Conservation (phyloP, 352 stramenopile species). For the Phytopythium cucurbitacearum region DNA sequence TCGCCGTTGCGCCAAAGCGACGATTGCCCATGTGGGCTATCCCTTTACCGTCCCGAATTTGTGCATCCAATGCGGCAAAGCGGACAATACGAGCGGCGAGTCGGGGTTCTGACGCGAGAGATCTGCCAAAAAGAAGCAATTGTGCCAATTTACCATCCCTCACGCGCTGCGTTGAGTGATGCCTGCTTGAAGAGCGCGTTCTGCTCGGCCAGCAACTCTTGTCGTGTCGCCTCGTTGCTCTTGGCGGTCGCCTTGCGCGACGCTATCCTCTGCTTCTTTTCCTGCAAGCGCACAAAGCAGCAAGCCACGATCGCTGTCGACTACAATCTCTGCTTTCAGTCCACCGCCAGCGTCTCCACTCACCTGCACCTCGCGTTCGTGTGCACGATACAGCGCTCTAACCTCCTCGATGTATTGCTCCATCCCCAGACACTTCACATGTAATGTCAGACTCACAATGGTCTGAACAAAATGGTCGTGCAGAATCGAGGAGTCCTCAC, state of each 20-base stretch:
- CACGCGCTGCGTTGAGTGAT: constrained; percentile 43
- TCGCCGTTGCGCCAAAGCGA: no score
- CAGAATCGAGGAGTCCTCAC: constrained; percentile 9
- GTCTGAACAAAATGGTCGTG: constrained; percentile 1
- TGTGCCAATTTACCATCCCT: constrained; percentile 49
- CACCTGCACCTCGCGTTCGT: no score
- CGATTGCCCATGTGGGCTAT: no score
- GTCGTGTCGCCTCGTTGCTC: constrained; percentile 16
- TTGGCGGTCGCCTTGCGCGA: constrained; percentile 31
- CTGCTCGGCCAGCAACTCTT: constrained; percentile 68
- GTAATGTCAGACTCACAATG: neutral
- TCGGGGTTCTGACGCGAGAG: no score
- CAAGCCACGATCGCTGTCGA: neutral
- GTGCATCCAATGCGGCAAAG: no score
- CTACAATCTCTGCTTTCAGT: no score
- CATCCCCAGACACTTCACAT: neutral
- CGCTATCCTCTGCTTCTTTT: constrained; percentile 39
- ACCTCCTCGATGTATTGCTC: no score
- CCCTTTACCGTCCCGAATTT: no score
- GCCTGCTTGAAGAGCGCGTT: constrained; percentile 71
- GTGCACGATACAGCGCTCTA: no score
- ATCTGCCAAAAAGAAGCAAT: no score
- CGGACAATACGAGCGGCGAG: no score
- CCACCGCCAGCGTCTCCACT: no score
- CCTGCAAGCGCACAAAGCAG: constrained; percentile 10